A percentile compares a stretch with the other conserved stretches of the same genome.
Evolutionary conservation across 2,329 filamentous ascomycete species (phyloP).

Genomic region (Acarospora socialis): DNA sequence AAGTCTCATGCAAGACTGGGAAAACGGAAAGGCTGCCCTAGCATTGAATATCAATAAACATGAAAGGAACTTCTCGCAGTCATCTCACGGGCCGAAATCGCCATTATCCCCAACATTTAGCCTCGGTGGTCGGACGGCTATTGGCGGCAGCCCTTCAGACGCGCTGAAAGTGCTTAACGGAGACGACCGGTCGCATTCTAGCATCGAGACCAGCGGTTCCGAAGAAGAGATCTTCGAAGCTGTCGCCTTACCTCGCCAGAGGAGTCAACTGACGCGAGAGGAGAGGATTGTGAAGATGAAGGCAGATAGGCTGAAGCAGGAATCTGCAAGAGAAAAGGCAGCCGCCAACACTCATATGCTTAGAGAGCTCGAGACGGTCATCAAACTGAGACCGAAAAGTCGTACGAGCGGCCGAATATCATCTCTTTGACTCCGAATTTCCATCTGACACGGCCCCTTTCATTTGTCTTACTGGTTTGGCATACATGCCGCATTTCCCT

Average conservation of each 20-base stretch:
- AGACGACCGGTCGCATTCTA: slow-evolving; percentile 37
- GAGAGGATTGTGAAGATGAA: slow-evolving; percentile 79
- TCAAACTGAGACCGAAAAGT: slow-evolving; percentile 42
- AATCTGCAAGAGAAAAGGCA: slow-evolving; percentile 54
- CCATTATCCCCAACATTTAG: slow-evolving; percentile 33
- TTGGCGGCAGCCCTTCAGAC: slow-evolving; percentile 47
- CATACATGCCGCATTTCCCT: too few species aligned
- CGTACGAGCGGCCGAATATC: slow-evolving; percentile 28
- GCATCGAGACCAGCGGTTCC: slow-evolving; percentile 37
- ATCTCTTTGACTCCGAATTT: slow-evolving; percentile 25
- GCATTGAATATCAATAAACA: slow-evolving; percentile 70
- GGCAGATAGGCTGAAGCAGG: slow-evolving; percentile 67
- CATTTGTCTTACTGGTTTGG: too few species aligned
- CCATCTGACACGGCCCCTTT: too few species aligned
- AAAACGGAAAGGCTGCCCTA: slow-evolving; percentile 70
- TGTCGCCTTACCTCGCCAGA: slow-evolving; percentile 59
- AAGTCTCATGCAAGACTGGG: slow-evolving; percentile 70
- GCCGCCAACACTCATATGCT: slow-evolving; percentile 84
- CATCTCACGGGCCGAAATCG: slow-evolving; percentile 30
- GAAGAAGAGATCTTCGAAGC: slow-evolving; percentile 85
- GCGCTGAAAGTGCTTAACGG: slow-evolving; percentile 70
- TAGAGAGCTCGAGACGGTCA: slow-evolving; percentile 81
- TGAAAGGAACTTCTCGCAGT: slow-evolving; percentile 47
- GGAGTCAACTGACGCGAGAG: slow-evolving; percentile 61
- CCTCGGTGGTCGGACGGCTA: slow-evolving; percentile 30